These are phyloP conservation scores for Fennellomyces sp. DNA, from an alignment of 371 early-diverging fungal species.

Conservation along the genomic window DNA sequence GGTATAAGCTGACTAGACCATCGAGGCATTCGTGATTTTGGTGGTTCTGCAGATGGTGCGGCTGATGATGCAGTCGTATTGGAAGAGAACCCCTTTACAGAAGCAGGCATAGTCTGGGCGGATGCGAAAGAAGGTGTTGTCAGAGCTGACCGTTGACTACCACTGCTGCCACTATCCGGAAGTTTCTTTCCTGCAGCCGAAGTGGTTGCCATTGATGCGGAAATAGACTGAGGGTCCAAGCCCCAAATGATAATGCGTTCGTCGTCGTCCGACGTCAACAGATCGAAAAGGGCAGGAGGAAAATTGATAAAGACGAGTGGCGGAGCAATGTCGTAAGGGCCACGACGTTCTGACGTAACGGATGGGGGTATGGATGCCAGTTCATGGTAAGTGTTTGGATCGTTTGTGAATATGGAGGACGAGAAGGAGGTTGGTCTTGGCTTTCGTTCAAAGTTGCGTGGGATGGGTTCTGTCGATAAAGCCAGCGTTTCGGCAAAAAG, in stretches of 20 bases:
- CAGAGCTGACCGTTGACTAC: too few species aligned
- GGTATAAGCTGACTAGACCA: slow-evolving; percentile 15
- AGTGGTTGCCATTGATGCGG: slow-evolving; percentile 42
- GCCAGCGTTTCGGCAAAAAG: slow-evolving; percentile 17
- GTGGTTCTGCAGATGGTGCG: slow-evolving; percentile 18
- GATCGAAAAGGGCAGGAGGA: slow-evolving; percentile 55
- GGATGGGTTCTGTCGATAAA: slow-evolving; percentile 19
- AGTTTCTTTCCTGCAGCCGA: slow-evolving; percentile 7
- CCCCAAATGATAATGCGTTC: slow-evolving; percentile 64
- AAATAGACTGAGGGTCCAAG: slow-evolving; percentile 38
- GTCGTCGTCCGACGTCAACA: slow-evolving; percentile 53
- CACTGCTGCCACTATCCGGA: neutral
- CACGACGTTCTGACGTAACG: slow-evolving; percentile 9
- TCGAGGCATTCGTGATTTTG: slow-evolving; percentile 7
- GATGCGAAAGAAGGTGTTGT: slow-evolving; percentile 2
- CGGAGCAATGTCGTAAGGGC: slow-evolving; percentile 17
- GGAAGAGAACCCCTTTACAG: neutral
- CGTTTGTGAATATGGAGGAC: slow-evolving; percentile 15
- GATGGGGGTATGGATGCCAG: slow-evolving; percentile 11
- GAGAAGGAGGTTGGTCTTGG: slow-evolving; percentile 27
- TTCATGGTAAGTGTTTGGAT: slow-evolving; percentile 14
- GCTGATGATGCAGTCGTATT: slow-evolving; percentile 12
- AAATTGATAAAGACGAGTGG: slow-evolving; percentile 35
- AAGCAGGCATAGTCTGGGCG: neutral
- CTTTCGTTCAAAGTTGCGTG: neutral